Evolutionary conservation across 129 eudicot genomes (phyloP).

Genomic region (Saposhnikovia divaricata): DNA sequence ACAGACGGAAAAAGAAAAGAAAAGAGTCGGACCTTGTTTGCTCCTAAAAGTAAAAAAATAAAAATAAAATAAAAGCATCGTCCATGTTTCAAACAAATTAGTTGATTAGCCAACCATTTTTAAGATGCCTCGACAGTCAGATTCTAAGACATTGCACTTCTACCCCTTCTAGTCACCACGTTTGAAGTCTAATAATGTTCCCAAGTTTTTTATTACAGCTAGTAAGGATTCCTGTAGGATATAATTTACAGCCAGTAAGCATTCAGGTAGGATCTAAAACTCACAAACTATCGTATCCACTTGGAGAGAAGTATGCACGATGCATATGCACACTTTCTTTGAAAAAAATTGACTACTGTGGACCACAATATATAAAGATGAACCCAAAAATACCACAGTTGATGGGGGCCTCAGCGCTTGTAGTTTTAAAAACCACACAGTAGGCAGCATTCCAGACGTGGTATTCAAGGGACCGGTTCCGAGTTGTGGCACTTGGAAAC

Average conservation of each 20-base stretch:
- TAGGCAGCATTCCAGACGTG: neutral
- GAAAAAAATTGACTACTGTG: neutral
- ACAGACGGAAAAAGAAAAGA: too few relatives aligned
- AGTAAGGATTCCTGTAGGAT: neutral
- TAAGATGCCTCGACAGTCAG: neutral
- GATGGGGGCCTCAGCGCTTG: neutral
- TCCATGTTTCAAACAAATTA: neutral
- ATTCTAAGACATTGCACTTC: neutral
- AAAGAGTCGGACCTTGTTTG: neutral
- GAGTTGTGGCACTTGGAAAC: neutral
- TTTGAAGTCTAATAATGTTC: neutral
- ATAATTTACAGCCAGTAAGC: neutral
- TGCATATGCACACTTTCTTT: neutral
- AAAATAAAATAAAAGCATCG: neutral
- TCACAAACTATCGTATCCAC: neutral
- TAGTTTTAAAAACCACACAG: neutral
- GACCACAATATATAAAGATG: neutral
- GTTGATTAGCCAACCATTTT: neutral
- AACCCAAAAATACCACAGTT: neutral
- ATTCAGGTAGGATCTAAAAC: neutral
- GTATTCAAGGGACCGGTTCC: neutral
- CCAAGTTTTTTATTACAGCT: neutral
- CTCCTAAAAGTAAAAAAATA: neutral
- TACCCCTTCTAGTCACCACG: neutral
- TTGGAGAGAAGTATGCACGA: too few relatives aligned